Conservation (phyloP, 441 rosid species). For the Adansonia rubrostipa region DNA sequence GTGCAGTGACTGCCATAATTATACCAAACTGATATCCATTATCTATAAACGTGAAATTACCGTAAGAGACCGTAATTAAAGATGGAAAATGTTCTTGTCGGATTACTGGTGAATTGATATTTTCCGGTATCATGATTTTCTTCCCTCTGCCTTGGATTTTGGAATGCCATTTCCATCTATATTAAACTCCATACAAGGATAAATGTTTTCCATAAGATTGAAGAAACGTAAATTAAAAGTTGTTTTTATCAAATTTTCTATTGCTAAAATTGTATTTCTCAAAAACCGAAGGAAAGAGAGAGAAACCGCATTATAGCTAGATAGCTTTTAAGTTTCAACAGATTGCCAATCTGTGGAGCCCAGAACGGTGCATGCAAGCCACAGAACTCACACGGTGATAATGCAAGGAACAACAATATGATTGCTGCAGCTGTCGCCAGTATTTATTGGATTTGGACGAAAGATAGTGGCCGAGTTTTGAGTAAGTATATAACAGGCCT, state of each 20-base stretch:
- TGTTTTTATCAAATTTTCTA: background rate
- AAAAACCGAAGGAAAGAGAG: background rate
- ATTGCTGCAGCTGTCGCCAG: background rate
- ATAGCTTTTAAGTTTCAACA: background rate
- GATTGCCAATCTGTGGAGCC: background rate
- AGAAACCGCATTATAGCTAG: background rate
- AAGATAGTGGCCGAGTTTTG: background rate
- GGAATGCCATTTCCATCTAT: background rate
- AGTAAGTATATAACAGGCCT: background rate
- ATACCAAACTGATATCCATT: conserved; percentile 60
- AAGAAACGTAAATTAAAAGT: no score
- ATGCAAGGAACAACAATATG: background rate
- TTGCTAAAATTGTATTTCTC: background rate
- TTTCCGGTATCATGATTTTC: background rate
- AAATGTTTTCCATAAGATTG: background rate
- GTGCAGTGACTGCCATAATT: conserved; percentile 55
- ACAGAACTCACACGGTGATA: background rate
- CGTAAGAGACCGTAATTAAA: conserved; percentile 66
- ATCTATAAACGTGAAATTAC: conserved; percentile 62
- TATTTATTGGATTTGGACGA: background rate
- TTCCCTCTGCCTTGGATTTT: conserved; percentile 6
- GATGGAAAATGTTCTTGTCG: conserved; percentile 77
- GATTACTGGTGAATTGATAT: conserved; percentile 62
- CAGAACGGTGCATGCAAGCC: background rate
- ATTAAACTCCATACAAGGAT: background rate